Evolutionary conservation across 1,284 basidiomycete species (phyloP), one percentile per base, ranked within the genome.

Genomic region (Leccinum discolor): DNA sequence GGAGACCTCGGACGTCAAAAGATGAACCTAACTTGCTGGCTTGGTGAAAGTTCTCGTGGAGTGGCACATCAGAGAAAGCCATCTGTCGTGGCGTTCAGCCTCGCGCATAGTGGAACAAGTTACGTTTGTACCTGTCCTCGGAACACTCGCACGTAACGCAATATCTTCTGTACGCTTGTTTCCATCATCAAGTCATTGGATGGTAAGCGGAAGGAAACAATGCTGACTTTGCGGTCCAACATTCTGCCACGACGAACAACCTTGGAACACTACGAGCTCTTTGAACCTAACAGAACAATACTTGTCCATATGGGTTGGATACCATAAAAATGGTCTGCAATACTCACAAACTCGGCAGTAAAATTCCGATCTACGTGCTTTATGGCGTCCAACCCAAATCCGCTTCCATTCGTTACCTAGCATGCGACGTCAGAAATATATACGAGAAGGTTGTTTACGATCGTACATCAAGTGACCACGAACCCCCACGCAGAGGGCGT

Each of bases 371-470:
- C 91, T 65, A 92, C 89, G 69, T 93, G 91, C 75, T 96, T 96
- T 72, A 95, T 92, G 11, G 95, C 95, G 72, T 96, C 95, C 44
- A 96, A 84, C 57, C 95, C 84, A 78, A 96, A 95, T 3, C 95
- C 95, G 32, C 82, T 81, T 8, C 89, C 92, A 5, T 90, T 91
- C 1, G 92, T 95, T 52, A 89, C 91, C 87, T 95, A 63, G 35
- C 59, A 61, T 52, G 21, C 8, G 35, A 14, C 6, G 35, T 69
- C 60, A 68, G 44, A 29, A 60, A 58, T 7, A 18, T 42, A 47
- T 26, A 11, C 54, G 61, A 66, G 57, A 61, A 60, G 14, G 11
- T 54, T 5, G 10, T 42, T 26, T 38, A 40, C n/a, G 14, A 59
- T 29, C 75, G 50, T 69, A 90, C 92, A 74, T 90, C 78, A 8